Percentiles rank a stretch among this genome's conserved stretches.
Evolutionary conservation across 2,329 filamentous ascomycete genomes (phyloP).

Genomic region (Aspergillus sp.): DNA sequence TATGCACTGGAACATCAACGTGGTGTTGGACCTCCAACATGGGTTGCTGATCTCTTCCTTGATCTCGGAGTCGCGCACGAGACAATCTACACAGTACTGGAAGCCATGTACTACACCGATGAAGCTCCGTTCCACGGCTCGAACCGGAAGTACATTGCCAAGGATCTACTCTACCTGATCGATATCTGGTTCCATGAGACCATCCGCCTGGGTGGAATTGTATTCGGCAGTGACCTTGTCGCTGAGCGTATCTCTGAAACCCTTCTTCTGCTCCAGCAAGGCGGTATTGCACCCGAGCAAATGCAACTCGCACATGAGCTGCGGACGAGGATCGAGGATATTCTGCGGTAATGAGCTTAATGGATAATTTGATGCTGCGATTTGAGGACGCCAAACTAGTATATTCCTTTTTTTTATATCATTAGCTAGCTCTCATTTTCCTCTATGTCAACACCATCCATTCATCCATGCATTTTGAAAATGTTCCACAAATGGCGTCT

Average conservation of each 20-base stretch:
- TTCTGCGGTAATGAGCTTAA: conserved; percentile 27
- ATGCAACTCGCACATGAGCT: conserved; percentile 38
- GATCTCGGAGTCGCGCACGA: conserved; percentile 60
- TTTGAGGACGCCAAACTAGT: neutral
- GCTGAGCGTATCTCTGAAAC: conserved; percentile 45
- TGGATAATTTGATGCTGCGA: neutral
- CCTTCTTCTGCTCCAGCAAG: conserved; percentile 41
- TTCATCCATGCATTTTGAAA: neutral
- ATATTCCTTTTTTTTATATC: conserved; percentile 1
- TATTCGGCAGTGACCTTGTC: conserved; percentile 59
- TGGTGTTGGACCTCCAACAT: conserved; percentile 45
- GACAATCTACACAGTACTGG: conserved; percentile 57
- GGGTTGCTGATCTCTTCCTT: conserved; percentile 63
- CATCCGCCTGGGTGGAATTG: conserved; percentile 47
- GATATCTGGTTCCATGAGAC: conserved; percentile 58
- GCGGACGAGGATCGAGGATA: conserved; percentile 35
- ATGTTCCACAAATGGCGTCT: neutral
- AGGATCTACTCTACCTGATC: conserved; percentile 59
- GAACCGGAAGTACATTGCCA: conserved; percentile 53
- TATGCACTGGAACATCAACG: conserved; percentile 49
- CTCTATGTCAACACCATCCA: neutral
- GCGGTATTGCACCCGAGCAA: conserved; percentile 34
- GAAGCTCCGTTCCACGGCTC: conserved; percentile 59
- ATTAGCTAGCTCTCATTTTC: neutral
- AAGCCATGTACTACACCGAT: conserved; percentile 63